Base-by-base conservation (phyloP, 805 yeast species). In the Hanseniaspora lindneri region DNA sequence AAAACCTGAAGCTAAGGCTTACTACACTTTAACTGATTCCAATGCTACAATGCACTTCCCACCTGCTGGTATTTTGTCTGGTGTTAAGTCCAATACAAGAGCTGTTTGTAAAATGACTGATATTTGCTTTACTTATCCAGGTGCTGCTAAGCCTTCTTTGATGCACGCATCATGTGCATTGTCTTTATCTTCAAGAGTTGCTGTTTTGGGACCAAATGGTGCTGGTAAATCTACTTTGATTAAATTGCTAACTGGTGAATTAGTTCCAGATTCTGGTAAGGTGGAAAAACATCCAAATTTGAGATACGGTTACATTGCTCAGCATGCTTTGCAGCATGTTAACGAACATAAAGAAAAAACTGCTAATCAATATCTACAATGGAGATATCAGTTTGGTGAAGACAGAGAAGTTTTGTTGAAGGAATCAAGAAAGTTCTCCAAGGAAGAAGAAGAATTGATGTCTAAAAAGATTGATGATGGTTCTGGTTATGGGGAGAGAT, bases 261-360 rank as follows among this genome's bases (percentile, higher is more conserved):
- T 86, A 51, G 75, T 83, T 49, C 96, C 98, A 20, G 74, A 77
- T 54, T 74, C 69, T 51, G 98, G 98, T 60, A 80, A 77, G 53
- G 96, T 89, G 50, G 96, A 92, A 70, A 92, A 92, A 67, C 98
- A 89, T 71, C 97, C 97, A 55, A 89, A 89, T 68, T 74, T 92
- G 69, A 87, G 98, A 73, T 86, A 89, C 58, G 98, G 97, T 52
- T 89, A 89, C 71, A 92, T 89, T 71, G 97, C 97, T 19, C 98
- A 89, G 72, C 97, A 89, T 60, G 97, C 98, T 30, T 76, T 89
- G 63, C 95, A 87, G 67, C 97, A 89, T 62, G 97, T 89, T 52
- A 95, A 92, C 65, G 80, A 82, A 70, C 98, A 89, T 69, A 86
- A 88, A 69, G 98, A 89, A 66, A 87, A 87, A 71, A 89, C 97